Evolutionary conservation across 176 grass and related monocot genomes (phyloP).

Genomic region (Ampelocalamus luodianensis): DNA sequence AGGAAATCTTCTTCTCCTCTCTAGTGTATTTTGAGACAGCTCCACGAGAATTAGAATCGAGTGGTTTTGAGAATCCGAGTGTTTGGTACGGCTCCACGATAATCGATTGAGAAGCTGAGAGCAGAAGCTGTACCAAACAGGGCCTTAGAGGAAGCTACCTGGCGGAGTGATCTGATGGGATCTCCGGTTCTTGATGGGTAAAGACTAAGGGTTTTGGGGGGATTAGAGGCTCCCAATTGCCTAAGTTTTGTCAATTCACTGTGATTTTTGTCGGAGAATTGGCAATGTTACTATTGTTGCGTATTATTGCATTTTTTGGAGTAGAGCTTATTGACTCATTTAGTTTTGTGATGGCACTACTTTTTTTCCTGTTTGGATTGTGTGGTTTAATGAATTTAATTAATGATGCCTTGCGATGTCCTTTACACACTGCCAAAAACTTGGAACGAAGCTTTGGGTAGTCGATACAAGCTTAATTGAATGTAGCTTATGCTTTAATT

Average conservation of each 20-base stretch:
- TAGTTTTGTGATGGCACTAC: neutral
- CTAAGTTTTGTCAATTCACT: neutral
- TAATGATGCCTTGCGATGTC: neutral
- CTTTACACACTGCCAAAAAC: neutral
- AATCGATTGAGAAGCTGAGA: too few species aligned
- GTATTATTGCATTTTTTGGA: neutral
- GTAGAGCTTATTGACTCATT: neutral
- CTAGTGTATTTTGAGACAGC: too few species aligned
- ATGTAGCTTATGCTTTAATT: slow-evolving; percentile 21
- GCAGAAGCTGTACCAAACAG: too few species aligned
- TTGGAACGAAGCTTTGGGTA: neutral
- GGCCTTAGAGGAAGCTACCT: neutral
- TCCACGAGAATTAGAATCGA: too few species aligned
- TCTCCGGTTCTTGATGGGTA: slow-evolving; percentile 11
- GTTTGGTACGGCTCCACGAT: too few species aligned
- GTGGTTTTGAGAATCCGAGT: too few species aligned
- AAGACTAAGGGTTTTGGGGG: neutral
- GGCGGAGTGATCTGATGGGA: neutral
- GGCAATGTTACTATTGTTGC: neutral
- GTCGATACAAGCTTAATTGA: slow-evolving; percentile 26
- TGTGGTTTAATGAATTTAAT: neutral
- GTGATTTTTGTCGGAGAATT: neutral
- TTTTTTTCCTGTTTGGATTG: neutral
- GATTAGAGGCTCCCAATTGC: neutral
- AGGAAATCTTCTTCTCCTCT: too few species aligned